phyloP scores from a whole-genome alignment of 768 basidiomycete genomes.

The Mycena rosella region DNA sequence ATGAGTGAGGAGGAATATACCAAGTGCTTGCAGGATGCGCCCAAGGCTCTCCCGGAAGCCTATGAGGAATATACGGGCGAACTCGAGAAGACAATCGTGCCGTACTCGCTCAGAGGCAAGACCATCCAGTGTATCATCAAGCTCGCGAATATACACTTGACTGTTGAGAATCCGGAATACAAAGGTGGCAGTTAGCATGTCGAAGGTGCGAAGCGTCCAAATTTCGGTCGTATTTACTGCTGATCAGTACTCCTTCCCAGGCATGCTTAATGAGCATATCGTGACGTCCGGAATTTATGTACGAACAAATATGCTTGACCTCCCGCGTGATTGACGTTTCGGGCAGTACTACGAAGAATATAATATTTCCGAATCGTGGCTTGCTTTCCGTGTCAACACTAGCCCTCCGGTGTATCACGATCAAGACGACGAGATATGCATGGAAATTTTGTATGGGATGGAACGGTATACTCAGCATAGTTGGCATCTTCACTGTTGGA shows the following conservation, averaged over 20 bases:
- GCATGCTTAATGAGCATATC: background rate
- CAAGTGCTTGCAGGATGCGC: background rate
- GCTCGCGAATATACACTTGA: conserved; percentile 49
- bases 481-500: too few species aligned
- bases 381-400: conserved; percentile 48
- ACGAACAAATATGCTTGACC: too few species aligned
- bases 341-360: conserved; percentile 44
- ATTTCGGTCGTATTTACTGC: background rate
- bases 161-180: conserved; percentile 44
- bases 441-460: conserved; percentile 27
- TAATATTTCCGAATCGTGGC: conserved; percentile 47
- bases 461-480: conserved; percentile 14
- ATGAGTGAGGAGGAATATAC: background rate
- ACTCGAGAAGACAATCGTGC: conserved; percentile 20
- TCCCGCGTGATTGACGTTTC: conserved; percentile 34
- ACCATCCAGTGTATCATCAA: conserved; percentile 51
- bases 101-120: conserved; percentile 33
- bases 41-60: conserved; percentile 25
- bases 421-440: conserved; percentile 37
- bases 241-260: too few species aligned
- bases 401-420: conserved; percentile 30
- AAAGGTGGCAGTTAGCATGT: conserved; percentile 30
- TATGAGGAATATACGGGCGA: conserved; percentile 27
- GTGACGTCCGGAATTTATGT: conserved; percentile 25
- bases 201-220: conserved; percentile 31